These are phyloP conservation scores for Zygoascus sp. DNA, from an alignment of 1,139 yeast species.

Conservation along the genomic window DNA sequence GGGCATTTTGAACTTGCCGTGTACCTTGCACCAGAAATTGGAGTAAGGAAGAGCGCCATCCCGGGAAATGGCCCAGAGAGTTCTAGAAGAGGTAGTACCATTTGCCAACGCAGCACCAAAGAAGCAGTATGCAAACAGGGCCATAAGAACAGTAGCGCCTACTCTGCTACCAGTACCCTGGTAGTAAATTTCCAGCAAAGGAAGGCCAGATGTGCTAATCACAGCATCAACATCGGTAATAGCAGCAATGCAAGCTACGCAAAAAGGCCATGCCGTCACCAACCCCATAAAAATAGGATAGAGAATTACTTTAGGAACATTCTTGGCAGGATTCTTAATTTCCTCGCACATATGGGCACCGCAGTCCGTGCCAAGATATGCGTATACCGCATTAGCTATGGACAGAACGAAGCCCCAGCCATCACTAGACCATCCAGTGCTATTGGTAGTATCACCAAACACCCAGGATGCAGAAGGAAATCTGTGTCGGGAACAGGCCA, in stretches of 20 bases:
- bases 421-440: conserved; percentile 52
- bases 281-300: conserved; percentile 56
- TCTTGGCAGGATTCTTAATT: conserved; percentile 45
- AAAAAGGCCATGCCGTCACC: conserved; percentile 48
- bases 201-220: conserved; percentile 47
- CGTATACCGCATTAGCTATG: conserved; percentile 54
- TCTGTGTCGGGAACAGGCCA: conserved; percentile 45
- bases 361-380: conserved; percentile 41
- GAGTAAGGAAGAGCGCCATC: conserved; percentile 37
- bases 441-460: conserved; percentile 47
- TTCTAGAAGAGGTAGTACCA: conserved; percentile 10
- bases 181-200: conserved; percentile 54
- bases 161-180: conserved; percentile 51
- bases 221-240: conserved; percentile 47
- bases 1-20: conserved; percentile 9
- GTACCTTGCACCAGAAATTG: conserved; percentile 18
- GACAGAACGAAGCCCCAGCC: conserved; percentile 58
- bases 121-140: conserved; percentile 56
- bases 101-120: conserved; percentile 55
- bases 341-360: conserved; percentile 63
- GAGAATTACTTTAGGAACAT: conserved; percentile 52
- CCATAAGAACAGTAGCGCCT: conserved; percentile 48
- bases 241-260: conserved; percentile 55
- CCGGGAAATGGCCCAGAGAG: conserved; percentile 13
- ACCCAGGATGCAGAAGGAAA: conserved; percentile 48